Evolutionary conservation across 2,329 filamentous ascomycete genomes (phyloP).

Genomic region (Aureobasidium sp.): DNA sequence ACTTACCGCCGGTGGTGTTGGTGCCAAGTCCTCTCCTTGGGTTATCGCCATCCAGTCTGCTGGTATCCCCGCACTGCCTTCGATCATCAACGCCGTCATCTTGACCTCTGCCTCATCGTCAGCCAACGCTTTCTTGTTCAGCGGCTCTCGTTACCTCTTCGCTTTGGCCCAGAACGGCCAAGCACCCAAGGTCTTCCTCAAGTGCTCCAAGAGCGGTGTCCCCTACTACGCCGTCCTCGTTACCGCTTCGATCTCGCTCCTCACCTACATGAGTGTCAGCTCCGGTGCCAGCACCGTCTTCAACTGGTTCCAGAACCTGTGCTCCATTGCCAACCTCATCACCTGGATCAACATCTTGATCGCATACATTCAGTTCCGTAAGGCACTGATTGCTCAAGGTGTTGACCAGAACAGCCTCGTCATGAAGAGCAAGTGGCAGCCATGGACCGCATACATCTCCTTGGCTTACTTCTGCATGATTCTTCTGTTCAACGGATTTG

Average conservation of each 20-base stretch:
- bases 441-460: slow-evolving; percentile 52
- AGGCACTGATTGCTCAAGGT: slow-evolving; percentile 26
- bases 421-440: slow-evolving; percentile 42
- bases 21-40: slow-evolving; percentile 45
- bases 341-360: slow-evolving; percentile 27
- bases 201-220: slow-evolving; percentile 40
- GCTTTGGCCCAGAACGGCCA: slow-evolving; percentile 44
- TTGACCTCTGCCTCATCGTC: slow-evolving; percentile 65
- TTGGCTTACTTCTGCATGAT: slow-evolving; percentile 54
- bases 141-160: slow-evolving; percentile 47
- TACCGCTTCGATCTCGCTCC: slow-evolving; percentile 47
- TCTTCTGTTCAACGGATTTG: slow-evolving; percentile 58
- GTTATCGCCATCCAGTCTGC: slow-evolving; percentile 65
- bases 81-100: slow-evolving; percentile 70
- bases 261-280: slow-evolving; percentile 46
- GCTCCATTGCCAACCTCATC: slow-evolving; percentile 29
- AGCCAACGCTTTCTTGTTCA: slow-evolving; percentile 58
- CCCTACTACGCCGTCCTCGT: slow-evolving; percentile 33
- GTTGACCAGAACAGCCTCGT: slow-evolving; percentile 36
- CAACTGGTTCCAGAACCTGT: slow-evolving; percentile 31
- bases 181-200: slow-evolving; percentile 44
- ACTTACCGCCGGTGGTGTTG: slow-evolving; percentile 41
- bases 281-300: slow-evolving; percentile 26
- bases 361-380: slow-evolving; percentile 26
- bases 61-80: slow-evolving; percentile 59